phyloP scores from a whole-genome alignment of 2,329 filamentous ascomycete species.

The Hypoxylon sp. region DNA sequence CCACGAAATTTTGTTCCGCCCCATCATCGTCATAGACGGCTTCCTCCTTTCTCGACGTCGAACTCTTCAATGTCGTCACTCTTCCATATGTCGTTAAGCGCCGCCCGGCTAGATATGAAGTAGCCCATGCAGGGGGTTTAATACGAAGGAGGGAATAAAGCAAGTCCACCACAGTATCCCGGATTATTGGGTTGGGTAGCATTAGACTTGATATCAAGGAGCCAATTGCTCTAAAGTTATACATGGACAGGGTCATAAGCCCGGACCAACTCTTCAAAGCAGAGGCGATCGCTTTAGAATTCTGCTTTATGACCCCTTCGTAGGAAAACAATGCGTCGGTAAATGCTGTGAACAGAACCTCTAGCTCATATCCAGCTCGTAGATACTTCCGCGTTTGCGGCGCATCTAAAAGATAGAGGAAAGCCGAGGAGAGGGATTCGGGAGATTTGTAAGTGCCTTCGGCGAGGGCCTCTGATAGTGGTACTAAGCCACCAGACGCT shows the following conservation, averaged over 20 bases:
- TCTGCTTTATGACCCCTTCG: conserved; percentile 80
- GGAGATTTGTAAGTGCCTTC: conserved; percentile 94
- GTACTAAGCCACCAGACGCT: conserved; percentile 85
- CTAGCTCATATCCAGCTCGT: conserved; percentile 89
- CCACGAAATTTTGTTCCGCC: conserved; percentile 86
- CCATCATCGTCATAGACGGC: conserved; percentile 74
- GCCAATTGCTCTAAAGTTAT: conserved; percentile 85
- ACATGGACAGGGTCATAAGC: conserved; percentile 88
- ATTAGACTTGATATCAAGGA: conserved; percentile 80
- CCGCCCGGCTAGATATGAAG: conserved; percentile 92
- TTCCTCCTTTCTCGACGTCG: conserved; percentile 63
- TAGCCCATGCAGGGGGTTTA: conserved; percentile 94
- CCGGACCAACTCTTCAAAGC: conserved; percentile 95
- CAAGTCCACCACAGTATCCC: conserved; percentile 88
- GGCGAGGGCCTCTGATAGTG: conserved; percentile 90
- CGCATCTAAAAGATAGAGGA: conserved; percentile 89
- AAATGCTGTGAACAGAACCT: conserved; percentile 90
- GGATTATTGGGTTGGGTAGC: conserved; percentile 68
- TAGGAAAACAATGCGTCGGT: conserved; percentile 82
- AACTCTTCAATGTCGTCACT: conserved; percentile 83
- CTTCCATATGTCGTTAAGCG: conserved; percentile 96
- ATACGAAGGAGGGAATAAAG: conserved; percentile 86
- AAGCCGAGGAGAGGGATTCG: conserved; percentile 88
- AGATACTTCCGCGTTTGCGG: conserved; percentile 85
- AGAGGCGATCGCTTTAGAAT: conserved; percentile 91